These are phyloP conservation scores for Ophiocordyceps australis DNA, from an alignment of 2,329 filamentous ascomycete genomes.

Conservation along the genomic window DNA sequence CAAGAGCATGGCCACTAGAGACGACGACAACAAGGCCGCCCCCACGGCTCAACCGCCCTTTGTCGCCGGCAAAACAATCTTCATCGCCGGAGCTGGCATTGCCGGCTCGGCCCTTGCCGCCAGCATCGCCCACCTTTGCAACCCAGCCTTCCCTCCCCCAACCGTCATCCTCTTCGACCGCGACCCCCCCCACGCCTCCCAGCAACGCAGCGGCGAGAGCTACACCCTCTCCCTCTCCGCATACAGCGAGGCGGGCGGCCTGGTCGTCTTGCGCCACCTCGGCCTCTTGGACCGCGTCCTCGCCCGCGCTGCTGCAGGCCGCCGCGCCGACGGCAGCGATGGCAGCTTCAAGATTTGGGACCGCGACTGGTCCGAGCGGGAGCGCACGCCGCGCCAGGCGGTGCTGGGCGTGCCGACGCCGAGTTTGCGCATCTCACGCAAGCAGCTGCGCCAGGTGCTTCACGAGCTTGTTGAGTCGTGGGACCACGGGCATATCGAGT, in stretches of 20 bases:
- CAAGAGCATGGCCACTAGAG: no score
- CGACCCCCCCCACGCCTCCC: slow-evolving; percentile 11
- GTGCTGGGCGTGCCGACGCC: slow-evolving; percentile 14
- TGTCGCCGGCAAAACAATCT: slow-evolving; percentile 20
- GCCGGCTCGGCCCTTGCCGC: slow-evolving; percentile 22
- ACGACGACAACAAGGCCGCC: slow-evolving; percentile 3
- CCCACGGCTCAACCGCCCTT: slow-evolving; percentile 6
- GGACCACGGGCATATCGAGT: slow-evolving; percentile 7
- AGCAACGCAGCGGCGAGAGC: slow-evolving; percentile 11
- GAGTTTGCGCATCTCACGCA: slow-evolving; percentile 17
- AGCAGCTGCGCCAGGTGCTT: slow-evolving; percentile 15
- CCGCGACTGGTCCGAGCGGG: slow-evolving; percentile 13
- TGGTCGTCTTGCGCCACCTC: slow-evolving; percentile 17
- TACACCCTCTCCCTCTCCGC: slow-evolving; percentile 21
- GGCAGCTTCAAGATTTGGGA: slow-evolving; percentile 22
- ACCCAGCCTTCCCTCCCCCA: slow-evolving; percentile 10
- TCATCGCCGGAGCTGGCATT: slow-evolving; percentile 23
- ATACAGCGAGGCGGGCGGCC: slow-evolving; percentile 13
- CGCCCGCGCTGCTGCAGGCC: slow-evolving; percentile 11
- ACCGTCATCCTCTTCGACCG: slow-evolving; percentile 22
- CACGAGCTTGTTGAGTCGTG: slow-evolving; percentile 7
- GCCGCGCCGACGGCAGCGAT: slow-evolving; percentile 8
- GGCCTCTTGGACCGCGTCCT: slow-evolving; percentile 17
- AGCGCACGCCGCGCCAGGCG: slow-evolving; percentile 13
- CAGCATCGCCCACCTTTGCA: slow-evolving; percentile 19